phyloP scores from a whole-genome alignment of 2,329 filamentous ascomycete species.

The Fusarium secorum region DNA sequence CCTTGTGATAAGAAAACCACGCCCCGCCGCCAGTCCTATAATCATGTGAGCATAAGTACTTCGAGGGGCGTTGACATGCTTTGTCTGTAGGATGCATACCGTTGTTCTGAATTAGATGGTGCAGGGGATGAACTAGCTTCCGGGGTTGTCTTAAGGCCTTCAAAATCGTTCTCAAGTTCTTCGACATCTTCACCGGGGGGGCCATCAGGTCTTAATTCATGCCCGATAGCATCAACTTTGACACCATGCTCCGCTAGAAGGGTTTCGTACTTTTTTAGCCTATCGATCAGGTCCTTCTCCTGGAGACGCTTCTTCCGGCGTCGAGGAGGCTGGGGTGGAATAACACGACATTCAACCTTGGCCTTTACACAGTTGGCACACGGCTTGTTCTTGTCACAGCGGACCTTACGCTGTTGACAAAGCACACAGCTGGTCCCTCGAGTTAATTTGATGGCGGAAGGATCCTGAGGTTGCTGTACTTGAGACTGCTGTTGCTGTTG shows the following conservation, averaged over 20 bases:
- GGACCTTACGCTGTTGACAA: constrained; percentile 80
- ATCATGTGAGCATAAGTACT: constrained; percentile 11
- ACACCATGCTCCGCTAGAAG: constrained; percentile 72
- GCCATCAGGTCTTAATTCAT: constrained; percentile 49
- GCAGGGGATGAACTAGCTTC: constrained; percentile 52
- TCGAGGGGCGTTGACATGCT: background rate
- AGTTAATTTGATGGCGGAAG: constrained; percentile 61
- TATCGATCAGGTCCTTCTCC: constrained; percentile 74
- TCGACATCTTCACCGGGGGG: constrained; percentile 59
- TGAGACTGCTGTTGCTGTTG: constrained; percentile 36
- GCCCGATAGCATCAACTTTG: constrained; percentile 71
- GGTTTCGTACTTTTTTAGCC: constrained; percentile 73
- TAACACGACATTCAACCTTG: constrained; percentile 66
- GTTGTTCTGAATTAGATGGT: constrained; percentile 41
- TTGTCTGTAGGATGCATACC: constrained; percentile 29
- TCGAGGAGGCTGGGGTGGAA: constrained; percentile 64
- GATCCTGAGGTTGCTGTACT: constrained; percentile 46
- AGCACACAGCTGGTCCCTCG: constrained; percentile 71
- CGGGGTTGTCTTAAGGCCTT: constrained; percentile 62
- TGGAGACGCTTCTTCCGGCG: constrained; percentile 70
- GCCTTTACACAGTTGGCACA: constrained; percentile 74
- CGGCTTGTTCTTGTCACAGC: constrained; percentile 76
- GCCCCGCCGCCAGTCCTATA: constrained; percentile 29
- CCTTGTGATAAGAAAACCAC: constrained; percentile 62
- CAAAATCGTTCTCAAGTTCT: constrained; percentile 64